Percentiles rank a stretch among this genome's conserved stretches.
Evolutionary conservation across 306 rosid genomes (phyloP).

Genomic region (Rosa chinensis): DNA sequence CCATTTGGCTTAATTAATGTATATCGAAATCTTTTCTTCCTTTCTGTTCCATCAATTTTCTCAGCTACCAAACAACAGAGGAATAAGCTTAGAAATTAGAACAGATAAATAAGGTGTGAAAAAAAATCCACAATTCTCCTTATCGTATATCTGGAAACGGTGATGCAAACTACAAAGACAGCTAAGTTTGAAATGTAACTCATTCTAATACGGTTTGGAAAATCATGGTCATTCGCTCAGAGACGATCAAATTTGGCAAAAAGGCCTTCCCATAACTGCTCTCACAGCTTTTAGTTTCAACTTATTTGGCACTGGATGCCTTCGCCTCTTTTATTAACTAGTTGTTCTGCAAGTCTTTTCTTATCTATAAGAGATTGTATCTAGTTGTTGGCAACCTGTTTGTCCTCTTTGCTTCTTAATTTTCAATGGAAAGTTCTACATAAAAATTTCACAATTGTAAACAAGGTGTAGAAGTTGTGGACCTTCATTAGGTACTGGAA

Average conservation of each 20-base stretch:
- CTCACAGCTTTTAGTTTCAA: neutral
- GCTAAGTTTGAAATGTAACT: neutral
- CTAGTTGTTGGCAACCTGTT: neutral
- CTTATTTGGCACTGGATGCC: neutral
- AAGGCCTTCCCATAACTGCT: neutral
- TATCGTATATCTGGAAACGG: neutral
- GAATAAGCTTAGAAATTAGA: neutral
- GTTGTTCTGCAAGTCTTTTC: neutral
- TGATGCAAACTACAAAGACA: neutral
- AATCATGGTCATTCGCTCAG: neutral
- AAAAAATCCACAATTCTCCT: neutral
- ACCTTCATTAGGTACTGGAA: slow-evolving; percentile 84
- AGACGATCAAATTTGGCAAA: neutral
- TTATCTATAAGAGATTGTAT: neutral
- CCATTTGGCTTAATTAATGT: neutral
- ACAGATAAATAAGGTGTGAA: neutral
- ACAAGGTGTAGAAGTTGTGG: neutral
- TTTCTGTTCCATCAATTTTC: neutral
- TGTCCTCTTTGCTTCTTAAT: neutral
- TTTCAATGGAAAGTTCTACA: no score
- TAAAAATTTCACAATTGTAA: neutral
- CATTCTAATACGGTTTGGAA: neutral
- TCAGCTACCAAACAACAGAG: neutral
- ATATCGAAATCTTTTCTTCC: neutral
- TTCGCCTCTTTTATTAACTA: neutral